Base-by-base conservation (phyloP, 306 rosid genomes). In the Quercus gilva region DNA sequence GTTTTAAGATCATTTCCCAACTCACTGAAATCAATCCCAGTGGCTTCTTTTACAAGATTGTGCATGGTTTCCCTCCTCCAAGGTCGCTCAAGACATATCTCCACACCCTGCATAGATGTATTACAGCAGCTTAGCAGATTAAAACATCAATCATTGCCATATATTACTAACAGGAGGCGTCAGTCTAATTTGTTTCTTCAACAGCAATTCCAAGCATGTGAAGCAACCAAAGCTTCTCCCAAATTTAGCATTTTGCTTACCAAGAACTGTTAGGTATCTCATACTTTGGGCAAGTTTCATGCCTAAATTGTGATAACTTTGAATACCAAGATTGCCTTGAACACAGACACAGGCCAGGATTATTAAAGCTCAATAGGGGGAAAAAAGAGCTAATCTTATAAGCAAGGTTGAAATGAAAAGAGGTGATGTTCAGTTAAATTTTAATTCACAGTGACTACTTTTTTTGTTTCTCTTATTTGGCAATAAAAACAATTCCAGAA, bases 61-160 rank as follows among this genome's bases (percentile, higher is more conserved):
- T 23, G 1, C 25, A 23, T 0, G 25, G n/a, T n/a, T n/a, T n/a
- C n/a, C n/a, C n/a, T n/a, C n/a, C n/a, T n/a, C n/a, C n/a, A n/a
- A n/a, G n/a, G n/a, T n/a, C n/a, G n/a, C n/a, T n/a, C 25, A 23
- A 23, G 25, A 23, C 25, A 23, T 23, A 23, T 23, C 25, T 23
- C 1, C 11, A 78, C 85, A 71, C 99, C 98, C 99, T 95, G 80
- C 78, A 86, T 20, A 45, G 26, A 78, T 57, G 72, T 75, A 82
- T 74, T 29, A 37, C 75, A 82, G 77, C 69, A 53, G 18, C 80
- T 75, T 84, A 67, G 86, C 63, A 70, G 13, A 83, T 73, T 76
- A 60, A 55, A 70, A 69, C 71, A 70, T 76, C 52, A 14, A 58
- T 28, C 65, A 49, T 18, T 33, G 17, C 12, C 55, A 25, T 71